These are phyloP conservation scores for Penicillium sp. DNA, from an alignment of 2,329 filamentous ascomycete species.

Conservation along the genomic window DNA sequence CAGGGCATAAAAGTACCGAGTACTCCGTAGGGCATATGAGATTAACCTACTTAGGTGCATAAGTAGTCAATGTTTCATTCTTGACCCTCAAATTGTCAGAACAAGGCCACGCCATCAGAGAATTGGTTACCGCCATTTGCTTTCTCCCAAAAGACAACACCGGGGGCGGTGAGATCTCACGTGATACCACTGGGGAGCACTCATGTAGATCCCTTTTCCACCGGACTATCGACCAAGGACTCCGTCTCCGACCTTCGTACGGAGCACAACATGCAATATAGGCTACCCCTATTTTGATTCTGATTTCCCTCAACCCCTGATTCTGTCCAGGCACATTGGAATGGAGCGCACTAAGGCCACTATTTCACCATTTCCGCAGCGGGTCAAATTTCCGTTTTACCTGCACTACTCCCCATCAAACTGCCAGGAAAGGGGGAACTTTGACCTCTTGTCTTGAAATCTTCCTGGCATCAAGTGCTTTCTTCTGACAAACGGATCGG, in stretches of 20 bases:
- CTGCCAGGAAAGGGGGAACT: neutral
- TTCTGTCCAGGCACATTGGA: neutral
- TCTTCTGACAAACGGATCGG: too few species aligned
- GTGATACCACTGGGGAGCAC: neutral
- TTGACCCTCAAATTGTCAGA: neutral
- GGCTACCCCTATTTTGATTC: too few species aligned
- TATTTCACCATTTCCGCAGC: neutral
- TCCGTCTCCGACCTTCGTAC: too few species aligned
- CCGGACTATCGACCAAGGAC: too few species aligned
- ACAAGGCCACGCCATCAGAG: neutral
- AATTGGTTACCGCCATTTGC: conserved; percentile 15
- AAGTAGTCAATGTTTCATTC: neutral
- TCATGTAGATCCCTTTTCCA: too few species aligned
- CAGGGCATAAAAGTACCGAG: neutral
- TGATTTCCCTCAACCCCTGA: too few species aligned
- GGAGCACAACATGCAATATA: too few species aligned
- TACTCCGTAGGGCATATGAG: neutral
- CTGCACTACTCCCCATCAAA: neutral
- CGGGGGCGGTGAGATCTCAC: neutral
- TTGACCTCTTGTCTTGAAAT: neutral
- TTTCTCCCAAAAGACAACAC: too few species aligned
- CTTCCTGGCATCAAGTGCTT: too few species aligned
- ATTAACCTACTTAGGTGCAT: too few species aligned
- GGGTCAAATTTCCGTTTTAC: neutral
- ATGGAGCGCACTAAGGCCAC: neutral